These are phyloP conservation scores for Alternaria ethzedia DNA, from an alignment of 2,329 filamentous ascomycete species.

Conservation along the genomic window DNA sequence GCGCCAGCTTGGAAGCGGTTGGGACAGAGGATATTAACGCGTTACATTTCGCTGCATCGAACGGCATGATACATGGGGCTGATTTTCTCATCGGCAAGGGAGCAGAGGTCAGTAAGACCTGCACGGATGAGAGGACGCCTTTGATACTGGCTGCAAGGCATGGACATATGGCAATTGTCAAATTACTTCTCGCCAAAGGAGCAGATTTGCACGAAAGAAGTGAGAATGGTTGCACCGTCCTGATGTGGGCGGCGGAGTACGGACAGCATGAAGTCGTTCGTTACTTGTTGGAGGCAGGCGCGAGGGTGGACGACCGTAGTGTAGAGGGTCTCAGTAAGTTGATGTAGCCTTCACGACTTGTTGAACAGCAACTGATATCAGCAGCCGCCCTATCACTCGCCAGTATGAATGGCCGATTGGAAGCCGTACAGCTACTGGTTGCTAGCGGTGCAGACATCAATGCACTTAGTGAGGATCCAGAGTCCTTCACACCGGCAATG, in stretches of 20 bases:
- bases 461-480: conserved; percentile 8
- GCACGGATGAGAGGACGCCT: conserved; percentile 23
- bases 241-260: conserved; percentile 23
- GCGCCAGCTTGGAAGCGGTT: conserved; percentile 15
- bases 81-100: conserved; percentile 22
- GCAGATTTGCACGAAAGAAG: conserved; percentile 20
- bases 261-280: conserved; percentile 20
- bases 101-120: conserved; percentile 23
- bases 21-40: conserved; percentile 16
- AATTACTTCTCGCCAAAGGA: conserved; percentile 25
- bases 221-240: conserved; percentile 16
- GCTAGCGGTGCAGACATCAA: conserved; percentile 25
- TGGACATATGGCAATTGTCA: conserved; percentile 19
- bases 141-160: conserved; percentile 25
- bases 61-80: conserved; percentile 19
- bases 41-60: conserved; percentile 27
- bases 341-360: neutral
- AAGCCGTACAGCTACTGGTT: conserved; percentile 24
- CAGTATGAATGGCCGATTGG: conserved; percentile 17
- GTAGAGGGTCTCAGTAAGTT: conserved; percentile 20
- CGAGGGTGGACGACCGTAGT: conserved; percentile 18
- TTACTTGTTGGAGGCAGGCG: conserved; percentile 19
- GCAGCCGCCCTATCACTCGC: conserved; percentile 22
- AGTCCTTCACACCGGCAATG: conserved; percentile 18
- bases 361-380: neutral